Evolutionary conservation across 1,139 yeast genomes (phyloP), one percentile per base, ranked within the genome.

Genomic region (Diutina mesorugosa): DNA sequence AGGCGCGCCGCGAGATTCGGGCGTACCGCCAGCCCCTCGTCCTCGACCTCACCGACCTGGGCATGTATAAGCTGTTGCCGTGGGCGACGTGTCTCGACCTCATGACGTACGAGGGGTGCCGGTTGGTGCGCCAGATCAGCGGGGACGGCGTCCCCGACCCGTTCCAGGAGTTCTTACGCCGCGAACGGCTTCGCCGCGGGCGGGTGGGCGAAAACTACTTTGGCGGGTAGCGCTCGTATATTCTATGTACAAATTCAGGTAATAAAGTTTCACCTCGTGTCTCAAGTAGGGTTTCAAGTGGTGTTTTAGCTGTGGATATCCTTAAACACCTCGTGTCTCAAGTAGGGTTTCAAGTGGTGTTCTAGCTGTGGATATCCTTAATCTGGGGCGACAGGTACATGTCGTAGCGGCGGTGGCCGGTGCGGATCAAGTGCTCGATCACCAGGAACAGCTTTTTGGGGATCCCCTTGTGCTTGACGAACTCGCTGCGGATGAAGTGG

Each of bases 361-460:
- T 12, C 6, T 5, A 41, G 16, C n/a, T 41, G 47, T 78, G 78
- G 46, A 87, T 85, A 63, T 86, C 85, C 63, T 83, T 85, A 51
- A 86, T 81, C 55, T 78, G 81, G 0, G 86, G 82, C 59, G 79
- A 77, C 66, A 87, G 81, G 63, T 85, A 88, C 82, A 85, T 79
- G 61, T 90, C 96, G 59, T 80, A 74, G 65, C 86, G 77, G 65
- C 85, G 80, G 60, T 80, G 76, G 2, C 98, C 99, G 10, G 80
- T 79, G 58, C 99, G 74, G 47, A 93, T 69, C 54, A 93, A 73
- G 70, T 90, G 93, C 67, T 93, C 99, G 55, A 93, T 83, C 1
- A 96, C 88, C 46, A 85, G 77, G 67, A 91, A 91, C 65, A 89
- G 96, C 64, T 89, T 85, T 66, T 88, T 84, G 45, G 87, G 83